Percentiles rank a stretch among this genome's conserved stretches.
These are phyloP conservation scores for Reutealis trisperma DNA, from an alignment of 345 rosid genomes.

Conservation along the genomic window DNA sequence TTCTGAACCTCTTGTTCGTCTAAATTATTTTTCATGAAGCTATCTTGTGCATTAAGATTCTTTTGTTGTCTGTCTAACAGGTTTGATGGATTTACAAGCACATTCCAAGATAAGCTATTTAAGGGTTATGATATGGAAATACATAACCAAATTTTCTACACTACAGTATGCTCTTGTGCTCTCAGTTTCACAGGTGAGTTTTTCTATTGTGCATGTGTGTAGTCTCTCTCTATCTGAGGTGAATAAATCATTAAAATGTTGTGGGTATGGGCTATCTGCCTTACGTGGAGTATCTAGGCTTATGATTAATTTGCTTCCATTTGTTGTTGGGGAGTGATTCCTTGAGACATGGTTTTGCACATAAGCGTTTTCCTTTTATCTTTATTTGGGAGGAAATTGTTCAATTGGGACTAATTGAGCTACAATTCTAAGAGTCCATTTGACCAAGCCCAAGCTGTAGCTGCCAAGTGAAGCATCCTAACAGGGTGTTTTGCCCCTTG, in stretches of 20 bases:
- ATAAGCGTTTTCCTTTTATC: background rate
- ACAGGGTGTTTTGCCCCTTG: too few species aligned
- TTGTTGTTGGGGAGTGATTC: too few species aligned
- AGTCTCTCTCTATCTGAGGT: background rate
- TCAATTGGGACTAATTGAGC: background rate
- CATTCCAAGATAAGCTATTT: slow-evolving; percentile 92
- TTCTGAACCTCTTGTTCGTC: background rate
- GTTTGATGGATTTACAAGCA: slow-evolving; percentile 98
- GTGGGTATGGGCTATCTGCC: background rate
- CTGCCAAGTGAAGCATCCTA: too few species aligned
- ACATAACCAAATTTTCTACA: slow-evolving; percentile 96
- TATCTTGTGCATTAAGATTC: slow-evolving; percentile 11
- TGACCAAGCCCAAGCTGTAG: too few species aligned
- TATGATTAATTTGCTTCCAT: background rate
- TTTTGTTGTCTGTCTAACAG: slow-evolving; percentile 38
- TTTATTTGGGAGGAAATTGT: background rate
- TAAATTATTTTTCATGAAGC: background rate
- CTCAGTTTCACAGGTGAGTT: slow-evolving; percentile 81
- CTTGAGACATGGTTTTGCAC: background rate
- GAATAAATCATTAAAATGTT: slow-evolving; percentile 5
- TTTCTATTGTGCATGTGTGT: slow-evolving; percentile 2
- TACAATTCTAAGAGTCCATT: too few species aligned
- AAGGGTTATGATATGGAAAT: slow-evolving; percentile 96
- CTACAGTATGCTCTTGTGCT: slow-evolving; percentile 74
- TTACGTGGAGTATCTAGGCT: background rate